A percentile compares a stretch with the other conserved stretches of the same genome.
Evolutionary conservation across 2,329 filamentous ascomycete species (phyloP).

Genomic region (Mycosphaerella sp.): DNA sequence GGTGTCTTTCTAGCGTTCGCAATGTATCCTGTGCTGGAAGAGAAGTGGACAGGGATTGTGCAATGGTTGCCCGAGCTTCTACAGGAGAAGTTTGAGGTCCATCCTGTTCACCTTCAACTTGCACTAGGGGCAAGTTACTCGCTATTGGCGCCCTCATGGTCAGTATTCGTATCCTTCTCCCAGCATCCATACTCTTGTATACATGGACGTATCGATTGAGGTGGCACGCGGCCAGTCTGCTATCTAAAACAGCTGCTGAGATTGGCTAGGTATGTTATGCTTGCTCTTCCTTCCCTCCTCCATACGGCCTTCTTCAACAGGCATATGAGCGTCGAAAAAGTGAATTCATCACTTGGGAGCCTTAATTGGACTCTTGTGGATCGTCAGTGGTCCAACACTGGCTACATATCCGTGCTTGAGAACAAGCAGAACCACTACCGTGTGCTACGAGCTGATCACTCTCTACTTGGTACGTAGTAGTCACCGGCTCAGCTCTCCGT

Average conservation of each 20-base stretch:
- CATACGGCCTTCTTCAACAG: constrained; percentile 68
- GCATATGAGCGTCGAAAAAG: constrained; percentile 48
- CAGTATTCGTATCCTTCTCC: neutral
- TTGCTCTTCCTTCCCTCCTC: constrained; percentile 65
- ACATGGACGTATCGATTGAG: neutral
- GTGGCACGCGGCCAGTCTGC: neutral
- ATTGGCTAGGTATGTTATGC: constrained; percentile 40
- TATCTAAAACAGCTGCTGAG: neutral
- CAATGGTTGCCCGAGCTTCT: constrained; percentile 6
- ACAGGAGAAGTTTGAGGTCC: constrained; percentile 6
- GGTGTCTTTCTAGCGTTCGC: neutral
- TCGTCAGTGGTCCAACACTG: constrained; percentile 77
- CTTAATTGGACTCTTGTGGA: constrained; percentile 72
- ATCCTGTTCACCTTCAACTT: constrained; percentile 64
- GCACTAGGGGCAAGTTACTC: constrained; percentile 57
- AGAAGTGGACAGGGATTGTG: constrained; percentile 6
- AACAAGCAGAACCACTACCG: constrained; percentile 65
- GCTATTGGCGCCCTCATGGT: constrained; percentile 5
- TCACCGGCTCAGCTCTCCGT: neutral
- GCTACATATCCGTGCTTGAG: constrained; percentile 87
- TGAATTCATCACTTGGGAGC: constrained; percentile 44
- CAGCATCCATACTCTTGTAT: neutral
- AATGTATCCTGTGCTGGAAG: constrained; percentile 7
- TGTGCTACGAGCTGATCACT: constrained; percentile 88
- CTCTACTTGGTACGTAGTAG: constrained; percentile 52